A percentile compares a stretch with the other conserved stretches of the same genome.
Conservation (phyloP, 257 asterid genomes). For the Capsicum baccatum region DNA sequence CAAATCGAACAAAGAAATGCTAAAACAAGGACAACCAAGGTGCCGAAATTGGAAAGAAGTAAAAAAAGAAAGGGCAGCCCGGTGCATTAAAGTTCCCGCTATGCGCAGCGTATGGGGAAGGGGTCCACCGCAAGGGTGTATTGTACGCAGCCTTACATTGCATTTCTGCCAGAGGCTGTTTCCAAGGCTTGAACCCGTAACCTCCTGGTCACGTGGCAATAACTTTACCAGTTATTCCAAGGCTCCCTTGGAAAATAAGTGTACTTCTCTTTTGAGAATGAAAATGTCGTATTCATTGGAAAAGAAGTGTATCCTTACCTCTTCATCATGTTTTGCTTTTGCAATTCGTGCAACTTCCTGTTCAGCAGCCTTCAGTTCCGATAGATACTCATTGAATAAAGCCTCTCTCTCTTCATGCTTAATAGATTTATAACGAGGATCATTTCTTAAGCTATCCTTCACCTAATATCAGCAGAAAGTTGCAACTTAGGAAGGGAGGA, state of each 20-base stretch:
- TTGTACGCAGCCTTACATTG: too few species aligned
- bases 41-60: not conserved
- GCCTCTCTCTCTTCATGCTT: conserved; percentile 88
- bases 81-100: too few species aligned
- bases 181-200: too few species aligned
- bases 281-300: not conserved
- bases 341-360: conserved; percentile 57
- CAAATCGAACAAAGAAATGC: not conserved
- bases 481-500: conserved; percentile 26
- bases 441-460: conserved; percentile 79
- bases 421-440: conserved; percentile 86
- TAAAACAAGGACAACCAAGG: conserved; percentile 27
- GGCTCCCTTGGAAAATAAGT: not conserved
- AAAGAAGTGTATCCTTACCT: conserved; percentile 52
- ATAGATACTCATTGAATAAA: conserved; percentile 70
- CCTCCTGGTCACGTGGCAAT: too few species aligned
- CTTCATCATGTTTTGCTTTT: conserved; percentile 72
- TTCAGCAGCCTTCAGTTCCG: conserved; percentile 85
- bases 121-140: too few species aligned
- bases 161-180: too few species aligned
- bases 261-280: not conserved
- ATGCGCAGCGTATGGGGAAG: too few species aligned
- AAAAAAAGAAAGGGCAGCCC: too few species aligned
- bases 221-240: too few species aligned
- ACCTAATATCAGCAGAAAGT: conserved; percentile 60